Conservation (phyloP, 768 basidiomycete genomes). For the Plicaturopsis crispa region DNA sequence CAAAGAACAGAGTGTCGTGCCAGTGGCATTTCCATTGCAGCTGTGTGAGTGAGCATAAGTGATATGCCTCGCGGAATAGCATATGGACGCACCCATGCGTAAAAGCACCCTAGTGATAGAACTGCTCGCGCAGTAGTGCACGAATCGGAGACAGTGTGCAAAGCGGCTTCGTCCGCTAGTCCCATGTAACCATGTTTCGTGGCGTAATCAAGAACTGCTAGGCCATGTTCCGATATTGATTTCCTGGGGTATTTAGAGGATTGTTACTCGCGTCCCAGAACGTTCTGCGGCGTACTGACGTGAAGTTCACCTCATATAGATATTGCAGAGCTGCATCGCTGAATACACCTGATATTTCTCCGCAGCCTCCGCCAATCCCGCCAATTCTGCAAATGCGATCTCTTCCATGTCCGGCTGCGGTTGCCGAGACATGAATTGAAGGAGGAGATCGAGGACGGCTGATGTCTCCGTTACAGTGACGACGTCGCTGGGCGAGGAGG, state of each 20-base stretch:
- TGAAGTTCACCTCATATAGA: slow-evolving; percentile 17
- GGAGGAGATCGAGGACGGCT: slow-evolving; percentile 15
- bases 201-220: slow-evolving; percentile 18
- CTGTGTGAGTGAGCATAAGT: not conserved
- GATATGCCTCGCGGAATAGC: not conserved
- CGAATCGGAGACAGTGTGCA: not conserved
- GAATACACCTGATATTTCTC: slow-evolving; percentile 24
- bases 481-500: slow-evolving; percentile 10
- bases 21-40: not conserved
- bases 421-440: slow-evolving; percentile 19
- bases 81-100: not conserved
- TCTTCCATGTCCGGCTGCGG: slow-evolving; percentile 15
- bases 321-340: slow-evolving; percentile 17
- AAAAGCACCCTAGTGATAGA: not conserved
- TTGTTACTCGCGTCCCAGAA: not conserved
- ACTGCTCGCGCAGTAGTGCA: not conserved
- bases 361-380: slow-evolving; percentile 19
- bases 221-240: slow-evolving; percentile 1
- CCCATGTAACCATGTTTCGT: slow-evolving; percentile 17
- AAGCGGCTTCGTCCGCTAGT: slow-evolving; percentile 15
- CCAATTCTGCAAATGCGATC: slow-evolving; percentile 10
- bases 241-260: not conserved
- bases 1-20: not conserved
- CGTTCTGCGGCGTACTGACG: not conserved
- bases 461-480: slow-evolving; percentile 17